Base-by-base conservation (phyloP, 208 protist genomes). In the Trypanosoma brucei region DNA sequence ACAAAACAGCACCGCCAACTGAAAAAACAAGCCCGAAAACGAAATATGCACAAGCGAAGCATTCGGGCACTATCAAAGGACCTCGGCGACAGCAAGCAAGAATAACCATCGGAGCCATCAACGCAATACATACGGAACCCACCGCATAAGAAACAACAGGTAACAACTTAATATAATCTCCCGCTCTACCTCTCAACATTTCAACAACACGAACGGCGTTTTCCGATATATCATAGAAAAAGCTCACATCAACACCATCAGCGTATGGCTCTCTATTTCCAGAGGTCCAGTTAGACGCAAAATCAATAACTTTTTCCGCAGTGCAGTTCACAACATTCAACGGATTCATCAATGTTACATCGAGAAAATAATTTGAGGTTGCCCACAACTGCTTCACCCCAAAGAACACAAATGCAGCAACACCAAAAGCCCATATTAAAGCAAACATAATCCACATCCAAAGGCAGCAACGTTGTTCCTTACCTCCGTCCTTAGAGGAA, bases 371-470 rank as follows among this genome's bases (percentile, higher is more conserved):
- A 3, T 30, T 30, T n/a, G 61, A 6, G 22, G 33, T 39, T 44
- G n/a, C 42, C 34, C 30, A 11, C 6, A 64, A 35, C 31, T 38
- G 13, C 22, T 81, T 57, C 0, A 68, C 70, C 13, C 86, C 87
- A 46, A 76, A 78, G 31, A 91, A 75, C 13, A 93, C 64, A 37
- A 93, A 59, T 30, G 89, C 59, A 52, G 69, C 76, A 55, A 87
- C 75, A 5, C 56, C 72, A 54, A 72, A 79, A 35, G 79, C 68
- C 56, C 75, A 74, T n/a, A 90, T 63, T 3, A 91, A 57, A 36
- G 70, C 45, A 36, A 82, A 72, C 48, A 80, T 54, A 33, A 83
- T 79, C 78, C 72, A 87, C 76, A 93, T 86, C 83, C 81, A 91
- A 53, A 88, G 68, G 55, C 59, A 79, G 64, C 75, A 86, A 40